Evolutionary conservation across 805 yeast genomes (phyloP), one percentile per base, ranked within the genome.

Genomic region (Saturnispora mendoncae): DNA sequence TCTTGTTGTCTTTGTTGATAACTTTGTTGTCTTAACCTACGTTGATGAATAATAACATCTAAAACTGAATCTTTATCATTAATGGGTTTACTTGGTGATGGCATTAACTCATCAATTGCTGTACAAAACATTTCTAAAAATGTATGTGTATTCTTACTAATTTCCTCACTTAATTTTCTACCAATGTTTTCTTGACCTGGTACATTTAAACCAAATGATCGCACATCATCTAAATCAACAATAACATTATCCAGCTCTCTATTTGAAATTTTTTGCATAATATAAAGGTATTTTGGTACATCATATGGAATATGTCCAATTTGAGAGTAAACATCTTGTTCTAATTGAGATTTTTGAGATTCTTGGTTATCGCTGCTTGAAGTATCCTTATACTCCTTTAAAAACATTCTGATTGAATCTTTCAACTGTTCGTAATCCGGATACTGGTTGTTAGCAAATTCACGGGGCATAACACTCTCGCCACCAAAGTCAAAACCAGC

Each of bases 1-100:
- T 78, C 80, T 37, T 74, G 69, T 51, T 74, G 71, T 52, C 83
- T 92, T 47, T 75, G 78, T 42, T 76, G 75, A 27, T 78, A 67
- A 46, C 90, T 74, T 51, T 75, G 76, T 60, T 90, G 90, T 56
- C 95, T 74, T 57, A 85, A 73, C 53, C 73, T 77, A 60, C 99
- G 75, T 66, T 92, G 97, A 56, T 85, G 88, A 50, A 88, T 68
- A 43, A 92, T 85, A 44, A 92, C 94, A 56, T 92, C 98, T 48
- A 92, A 66, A 10, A 92, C 97, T 51, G 85, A 95, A 58, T 86
- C 96, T 50, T 78, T 77, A 57, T 82, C 84, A 34, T 78, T 66
- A 39, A 90, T 69, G 46, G 84, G 88, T 38, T 71, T 76, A 2
- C 92, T 80, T n/a, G 97, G 90, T 47, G 70, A 72, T 0, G 98